These are phyloP conservation scores for Pichia rugopelliculosa DNA, from an alignment of 805 yeast genomes.

Conservation along the genomic window DNA sequence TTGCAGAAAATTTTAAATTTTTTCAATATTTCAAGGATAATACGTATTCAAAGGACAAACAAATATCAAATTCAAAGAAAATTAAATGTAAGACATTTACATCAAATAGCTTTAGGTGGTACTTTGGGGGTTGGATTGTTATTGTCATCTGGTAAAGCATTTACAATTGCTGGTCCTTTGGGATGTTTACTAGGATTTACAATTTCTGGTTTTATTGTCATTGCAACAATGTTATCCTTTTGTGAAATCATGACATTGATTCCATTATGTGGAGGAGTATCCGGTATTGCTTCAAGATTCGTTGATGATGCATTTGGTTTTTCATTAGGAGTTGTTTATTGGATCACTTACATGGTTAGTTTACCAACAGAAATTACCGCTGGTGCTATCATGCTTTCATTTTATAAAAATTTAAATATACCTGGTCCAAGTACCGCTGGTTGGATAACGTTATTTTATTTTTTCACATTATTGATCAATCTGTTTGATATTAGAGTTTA, in stretches of 20 bases:
- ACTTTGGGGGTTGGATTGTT: slow-evolving; percentile 73
- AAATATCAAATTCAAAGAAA: slow-evolving; percentile 43
- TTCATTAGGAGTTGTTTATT: slow-evolving; percentile 66
- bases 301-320: slow-evolving; percentile 76
- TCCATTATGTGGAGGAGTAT: slow-evolving; percentile 72
- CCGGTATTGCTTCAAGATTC: slow-evolving; percentile 67
- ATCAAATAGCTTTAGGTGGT: slow-evolving; percentile 74
- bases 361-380: slow-evolving; percentile 79
- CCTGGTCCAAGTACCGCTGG: slow-evolving; percentile 53
- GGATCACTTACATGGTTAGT: slow-evolving; percentile 64
- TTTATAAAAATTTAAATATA: slow-evolving; percentile 49
- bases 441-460: slow-evolving; percentile 55
- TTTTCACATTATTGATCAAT: slow-evolving; percentile 41
- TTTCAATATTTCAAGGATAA: slow-evolving; percentile 9
- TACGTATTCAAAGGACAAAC: slow-evolving; percentile 14
- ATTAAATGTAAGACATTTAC: slow-evolving; percentile 58
- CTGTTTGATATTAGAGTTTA: slow-evolving; percentile 62
- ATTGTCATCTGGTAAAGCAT: slow-evolving; percentile 63
- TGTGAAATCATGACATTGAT: slow-evolving; percentile 78
- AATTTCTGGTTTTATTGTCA: slow-evolving; percentile 56
- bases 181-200: slow-evolving; percentile 65
- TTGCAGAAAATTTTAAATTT: slow-evolving; percentile 1
- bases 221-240: slow-evolving; percentile 63
- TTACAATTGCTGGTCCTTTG: slow-evolving; percentile 68
- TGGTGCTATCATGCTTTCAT: slow-evolving; percentile 66